A percentile compares a stretch with the other conserved stretches of the same genome.
Conservation (phyloP, 176 grass and related monocot genomes). For the Oryza punctata region DNA sequence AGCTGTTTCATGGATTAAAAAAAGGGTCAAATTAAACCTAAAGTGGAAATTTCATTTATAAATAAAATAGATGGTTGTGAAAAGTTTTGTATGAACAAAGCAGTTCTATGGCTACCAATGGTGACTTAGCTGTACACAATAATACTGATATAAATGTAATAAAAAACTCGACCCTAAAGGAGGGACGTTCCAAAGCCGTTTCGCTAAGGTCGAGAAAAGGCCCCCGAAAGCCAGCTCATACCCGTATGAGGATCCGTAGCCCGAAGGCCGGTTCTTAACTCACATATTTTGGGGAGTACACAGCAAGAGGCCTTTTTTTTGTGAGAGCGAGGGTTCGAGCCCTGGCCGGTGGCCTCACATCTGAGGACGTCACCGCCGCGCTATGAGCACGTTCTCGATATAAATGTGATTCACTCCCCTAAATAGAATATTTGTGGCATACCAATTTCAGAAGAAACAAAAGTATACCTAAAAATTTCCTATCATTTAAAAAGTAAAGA, state of each 20-base stretch:
- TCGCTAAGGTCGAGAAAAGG: too few relatives aligned
- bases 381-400: too few relatives aligned
- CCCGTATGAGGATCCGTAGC: too few relatives aligned
- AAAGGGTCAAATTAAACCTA: background rate
- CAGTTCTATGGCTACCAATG: background rate
- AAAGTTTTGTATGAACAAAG: slow-evolving; percentile 6
- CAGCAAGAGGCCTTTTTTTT: too few relatives aligned
- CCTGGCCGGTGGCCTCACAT: too few relatives aligned
- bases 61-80: background rate
- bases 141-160: background rate
- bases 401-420: background rate
- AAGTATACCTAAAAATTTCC: background rate
- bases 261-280: too few relatives aligned
- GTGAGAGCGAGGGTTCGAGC: too few relatives aligned
- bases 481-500: background rate
- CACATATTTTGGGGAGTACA: too few relatives aligned
- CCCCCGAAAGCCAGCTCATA: too few relatives aligned
- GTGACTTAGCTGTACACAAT: background rate
- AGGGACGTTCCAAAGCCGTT: too few relatives aligned
- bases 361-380: too few relatives aligned
- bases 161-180: too few relatives aligned
- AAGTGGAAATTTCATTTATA: slow-evolving; percentile 24
- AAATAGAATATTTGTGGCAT: slow-evolving; percentile 16
- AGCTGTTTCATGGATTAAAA: slow-evolving; percentile 57
- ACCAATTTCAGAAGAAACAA: slow-evolving; percentile 16